Evolutionary conservation across 2,329 filamentous ascomycete species (phyloP), one percentile per base, ranked within the genome.

Genomic region (Furcasterigmium furcatum): DNA sequence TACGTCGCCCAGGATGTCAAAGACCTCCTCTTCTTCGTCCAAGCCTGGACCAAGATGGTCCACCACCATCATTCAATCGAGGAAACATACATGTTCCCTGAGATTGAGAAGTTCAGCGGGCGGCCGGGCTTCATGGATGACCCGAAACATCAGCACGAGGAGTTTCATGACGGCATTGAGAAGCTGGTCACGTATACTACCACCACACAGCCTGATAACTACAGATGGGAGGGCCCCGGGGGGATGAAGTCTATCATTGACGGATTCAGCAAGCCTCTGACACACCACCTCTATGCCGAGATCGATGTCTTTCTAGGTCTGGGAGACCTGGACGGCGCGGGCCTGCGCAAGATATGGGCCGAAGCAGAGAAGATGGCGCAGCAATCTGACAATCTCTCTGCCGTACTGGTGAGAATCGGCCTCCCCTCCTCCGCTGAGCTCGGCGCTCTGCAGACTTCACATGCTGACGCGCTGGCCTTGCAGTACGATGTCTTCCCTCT

Each of bases 31-130:
- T 52, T 57, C 10, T 64, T 62, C 46, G 52, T 62, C 8, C 46
- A 52, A 3, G 59, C 58, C 10, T 68, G 63, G 59, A 52, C 51
- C 16, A 58, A 63, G 14, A 60, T 58, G 30, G 58, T 68, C 5
- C 51, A 65, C 30, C 61, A 66, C 46, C 65, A 67, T 46, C 65
- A 68, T 45, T 42, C 52, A 2, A 48, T 54, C 29, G 65, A 68
- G 44, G 65, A 68, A 41, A 46, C 38, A 0, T 46, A 55, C 38
- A 62, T 65, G 21, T 68, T 70, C 45, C 64, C 65, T 1, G 58
- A 53, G 24, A 48, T 67, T 6, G 60, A 63, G 24, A 56, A 54
- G n/a, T 50, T 63, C 18, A 58, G 56, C 8, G 54, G 56, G 7
- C 52, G 56, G 22, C 51, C 53, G 0, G 59, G 56, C 2, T 22